Base-by-base conservation (phyloP, 2,329 filamentous ascomycete genomes). In the Scytalidium lignicola region DNA sequence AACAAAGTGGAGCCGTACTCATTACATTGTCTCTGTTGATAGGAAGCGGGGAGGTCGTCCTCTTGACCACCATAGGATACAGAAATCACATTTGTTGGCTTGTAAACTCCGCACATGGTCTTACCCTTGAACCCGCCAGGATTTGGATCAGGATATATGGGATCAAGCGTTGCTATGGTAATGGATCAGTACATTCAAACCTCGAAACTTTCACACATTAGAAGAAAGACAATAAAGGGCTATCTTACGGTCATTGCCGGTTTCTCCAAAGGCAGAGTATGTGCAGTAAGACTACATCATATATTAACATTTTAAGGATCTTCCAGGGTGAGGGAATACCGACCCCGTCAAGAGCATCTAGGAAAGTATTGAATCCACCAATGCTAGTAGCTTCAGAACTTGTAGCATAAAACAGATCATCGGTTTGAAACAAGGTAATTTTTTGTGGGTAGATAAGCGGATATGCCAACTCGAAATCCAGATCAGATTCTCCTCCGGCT, bases 301-400 rank as follows among this genome's bases (percentile, higher is more conserved):
- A 7, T 45, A 5, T 45, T 45, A 45, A 19, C 43, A 20, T 20
- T 37, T 23, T 10, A 39, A 15, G 19, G 8, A 5, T 23, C 17
- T 3, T 9, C 5, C 12, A 20, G 12, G 21, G 32, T 37, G 5
- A n/a, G 8, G 32, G 39, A 18, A 29, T 15, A n/a, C 28, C 9
- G 44, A 47, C 19, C 1, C 70, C 71, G 55, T 74, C 71, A 18
- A 73, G 60, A 46, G 70, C 70, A 51, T 73, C 71, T 9, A 74
- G 60, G 58, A 74, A 74, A 26, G 67, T 73, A 55, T 75, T 74
- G 55, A 74, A 67, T 26, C 68, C 57, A 50, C 58, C 66, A 52
- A 55, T 67, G 39, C 61, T 65, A 15, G 65, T 67, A 56, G 29
- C 51, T 44, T 55, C 50, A 29, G 51, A 50, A 39, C 62, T 64